These are phyloP conservation scores for Hydrangea macrophylla DNA, from an alignment of 148 eudicot genomes.

Conservation along the genomic window DNA sequence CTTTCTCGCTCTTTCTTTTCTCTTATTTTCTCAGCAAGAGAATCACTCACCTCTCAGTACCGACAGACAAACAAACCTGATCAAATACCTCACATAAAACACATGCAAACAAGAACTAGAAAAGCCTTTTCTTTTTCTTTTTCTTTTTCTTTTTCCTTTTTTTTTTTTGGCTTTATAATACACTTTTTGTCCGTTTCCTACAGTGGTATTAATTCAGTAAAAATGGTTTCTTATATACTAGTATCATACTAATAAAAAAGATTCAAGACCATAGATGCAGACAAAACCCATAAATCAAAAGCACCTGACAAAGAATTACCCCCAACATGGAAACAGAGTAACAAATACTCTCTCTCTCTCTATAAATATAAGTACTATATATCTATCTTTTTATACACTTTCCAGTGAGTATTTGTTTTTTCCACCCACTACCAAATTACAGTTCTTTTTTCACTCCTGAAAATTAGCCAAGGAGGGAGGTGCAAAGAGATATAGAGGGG, in stretches of 20 bases:
- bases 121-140: background rate
- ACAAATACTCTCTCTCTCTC: background rate
- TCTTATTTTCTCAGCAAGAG: background rate
- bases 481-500: background rate
- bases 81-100: slow-evolving; percentile 14
- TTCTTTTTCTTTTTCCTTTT: background rate
- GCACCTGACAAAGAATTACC: slow-evolving; percentile 12
- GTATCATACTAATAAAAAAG: slow-evolving; percentile 21
- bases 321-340: background rate
- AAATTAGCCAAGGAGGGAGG: slow-evolving; percentile 1
- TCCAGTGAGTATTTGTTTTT: background rate
- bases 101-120: slow-evolving; percentile 9
- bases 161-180: no score
- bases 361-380: background rate
- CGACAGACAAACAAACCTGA: slow-evolving; percentile 12
- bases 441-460: slow-evolving; percentile 2
- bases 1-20: slow-evolving; percentile 15
- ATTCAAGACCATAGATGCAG: slow-evolving; percentile 15
- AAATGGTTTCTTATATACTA: slow-evolving; percentile 19
- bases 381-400: background rate
- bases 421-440: background rate
- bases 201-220: slow-evolving; percentile 19
- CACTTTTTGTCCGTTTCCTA: slow-evolving; percentile 7
- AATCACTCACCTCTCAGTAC: background rate
- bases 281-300: slow-evolving; percentile 31